Evolutionary conservation across 2,329 filamentous ascomycete genomes (phyloP).

Genomic region (Nemania sp.): DNA sequence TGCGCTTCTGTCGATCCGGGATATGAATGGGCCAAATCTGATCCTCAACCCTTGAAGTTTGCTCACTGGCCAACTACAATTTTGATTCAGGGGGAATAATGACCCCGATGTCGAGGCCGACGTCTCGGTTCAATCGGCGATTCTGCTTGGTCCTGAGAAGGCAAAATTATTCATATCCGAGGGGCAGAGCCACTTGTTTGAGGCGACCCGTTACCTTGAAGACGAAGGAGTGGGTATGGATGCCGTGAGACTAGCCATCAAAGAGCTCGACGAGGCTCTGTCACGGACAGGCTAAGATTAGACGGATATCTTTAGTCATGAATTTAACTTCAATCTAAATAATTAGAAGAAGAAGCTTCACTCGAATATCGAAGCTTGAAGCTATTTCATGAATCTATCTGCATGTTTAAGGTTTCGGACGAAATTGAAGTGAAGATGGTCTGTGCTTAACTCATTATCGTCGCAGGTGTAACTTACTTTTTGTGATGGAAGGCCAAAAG

Average conservation of each 20-base stretch:
- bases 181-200: neutral
- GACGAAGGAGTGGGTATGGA: neutral
- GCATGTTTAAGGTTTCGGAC: too few species aligned
- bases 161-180: neutral
- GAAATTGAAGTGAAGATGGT: too few species aligned
- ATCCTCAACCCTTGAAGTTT: constrained; percentile 15
- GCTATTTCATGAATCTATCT: too few species aligned
- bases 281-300: too few species aligned
- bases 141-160: neutral
- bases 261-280: constrained; percentile 37
- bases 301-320: too few species aligned
- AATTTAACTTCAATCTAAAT: too few species aligned
- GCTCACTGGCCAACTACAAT: constrained; percentile 41
- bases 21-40: constrained; percentile 36
- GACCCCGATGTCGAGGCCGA: neutral
- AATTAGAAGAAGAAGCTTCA: neutral
- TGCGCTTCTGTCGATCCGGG: constrained; percentile 42
- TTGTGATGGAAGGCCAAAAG: too few species aligned
- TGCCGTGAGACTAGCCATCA: constrained; percentile 26
- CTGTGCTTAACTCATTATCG: too few species aligned
- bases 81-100: neutral
- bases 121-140: neutral
- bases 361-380: too few species aligned
- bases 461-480: too few species aligned
- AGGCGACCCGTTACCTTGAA: constrained; percentile 1